Base-by-base conservation (phyloP, 306 rosid genomes). In the Quercus rubra region DNA sequence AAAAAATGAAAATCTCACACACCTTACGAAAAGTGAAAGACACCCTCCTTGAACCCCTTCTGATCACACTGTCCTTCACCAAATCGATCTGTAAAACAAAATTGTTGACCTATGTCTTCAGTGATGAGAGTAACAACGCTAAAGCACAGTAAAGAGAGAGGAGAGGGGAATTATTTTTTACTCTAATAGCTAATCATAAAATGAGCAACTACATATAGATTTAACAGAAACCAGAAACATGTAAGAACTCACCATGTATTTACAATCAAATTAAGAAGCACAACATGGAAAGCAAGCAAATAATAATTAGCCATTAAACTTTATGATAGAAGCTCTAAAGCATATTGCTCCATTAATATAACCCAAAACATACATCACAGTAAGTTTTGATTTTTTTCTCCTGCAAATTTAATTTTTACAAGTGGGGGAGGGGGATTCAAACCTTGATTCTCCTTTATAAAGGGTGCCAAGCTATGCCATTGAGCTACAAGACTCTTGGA, bases 21-120 rank as follows among this genome's bases (percentile, higher is more conserved):
- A 94, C 98, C 96, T 92, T 91, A 38, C 97, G 91, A 1, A 94
- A 25, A 11, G 97, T 94, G 81, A 94, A 91, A 83, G 97, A 92
- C 70, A 94, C 96, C 85, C 98, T 89, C 87, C 98, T 91, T 38
- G 90, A 81, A 68, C 87, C 92, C 77, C 97, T 88, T 84, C 85
- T 85, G 77, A 94, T 87, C 75, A 85, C 69, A 76, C 30, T 87
- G 74, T 66, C 89, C 54, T 91, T 87, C 81, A 91, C 92, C 82
- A 77, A 78, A 88, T 94, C 98, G 64, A 92, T 79, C 97, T 94
- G 89, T 75, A 28, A 79, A 20, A 66, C 54, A 75, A 68, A 43
- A 79, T 41, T 31, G 41, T 55, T 62, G 35, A 75, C 52, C 55
- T 51, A 74, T 69, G 28, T 33, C 33, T 68, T 73, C 71, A 82